A percentile compares a stretch with the other conserved stretches of the same genome.
phyloP scores from a whole-genome alignment of 176 grass and related monocot species.

The Oryza glumipatula region DNA sequence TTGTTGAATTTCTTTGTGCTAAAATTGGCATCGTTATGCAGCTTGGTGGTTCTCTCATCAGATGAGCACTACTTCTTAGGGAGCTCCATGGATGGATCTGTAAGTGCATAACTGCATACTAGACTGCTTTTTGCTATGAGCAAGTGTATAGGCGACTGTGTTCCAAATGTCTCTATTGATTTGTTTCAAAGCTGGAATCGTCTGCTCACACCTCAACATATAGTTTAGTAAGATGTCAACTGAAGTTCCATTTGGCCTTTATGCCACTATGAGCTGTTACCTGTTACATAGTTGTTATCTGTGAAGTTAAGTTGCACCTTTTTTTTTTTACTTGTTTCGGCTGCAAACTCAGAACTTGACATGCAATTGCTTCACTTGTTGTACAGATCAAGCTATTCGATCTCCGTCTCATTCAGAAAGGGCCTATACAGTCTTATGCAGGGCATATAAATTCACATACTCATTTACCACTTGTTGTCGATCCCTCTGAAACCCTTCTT shows the following conservation, averaged over 20 bases:
- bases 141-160: constrained; percentile 9
- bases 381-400: constrained; percentile 94
- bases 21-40: constrained; percentile 43
- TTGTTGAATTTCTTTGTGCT: background rate
- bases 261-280: background rate
- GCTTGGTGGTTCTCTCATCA: constrained; percentile 65
- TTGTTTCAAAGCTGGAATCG: background rate
- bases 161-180: constrained; percentile 13
- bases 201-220: constrained; percentile 6
- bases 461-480: constrained; percentile 67
- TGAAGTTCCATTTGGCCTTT: constrained; percentile 29
- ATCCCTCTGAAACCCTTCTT: constrained; percentile 91
- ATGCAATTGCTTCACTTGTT: constrained; percentile 4
- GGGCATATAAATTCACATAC: constrained; percentile 87
- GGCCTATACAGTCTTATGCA: constrained; percentile 73
- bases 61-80: constrained; percentile 77
- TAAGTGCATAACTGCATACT: constrained; percentile 49
- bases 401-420: constrained; percentile 69
- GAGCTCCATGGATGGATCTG: constrained; percentile 84
- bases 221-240: constrained; percentile 22
- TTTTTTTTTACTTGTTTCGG: constrained; percentile 6
- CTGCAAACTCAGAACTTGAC: constrained; percentile 22
- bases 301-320: constrained; percentile 1
- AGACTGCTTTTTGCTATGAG: constrained; percentile 1
- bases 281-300: background rate